Conservation (phyloP, 768 basidiomycete species). For the Boletales sp. region DNA sequence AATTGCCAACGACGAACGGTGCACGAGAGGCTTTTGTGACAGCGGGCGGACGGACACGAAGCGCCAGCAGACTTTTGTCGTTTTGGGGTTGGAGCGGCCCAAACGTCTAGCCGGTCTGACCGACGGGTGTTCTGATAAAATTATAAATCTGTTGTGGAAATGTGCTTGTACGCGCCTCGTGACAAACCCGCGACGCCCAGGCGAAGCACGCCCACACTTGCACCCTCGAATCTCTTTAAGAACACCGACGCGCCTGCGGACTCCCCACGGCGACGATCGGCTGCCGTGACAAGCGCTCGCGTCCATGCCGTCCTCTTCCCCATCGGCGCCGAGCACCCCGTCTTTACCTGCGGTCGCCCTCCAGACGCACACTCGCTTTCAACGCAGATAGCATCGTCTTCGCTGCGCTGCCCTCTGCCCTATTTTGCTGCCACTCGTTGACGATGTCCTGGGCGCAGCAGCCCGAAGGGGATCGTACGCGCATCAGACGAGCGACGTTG, state of each 20-base stretch:
- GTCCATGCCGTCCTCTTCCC: slow-evolving; percentile 5
- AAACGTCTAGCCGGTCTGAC: no score
- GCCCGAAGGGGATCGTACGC: slow-evolving; percentile 50
- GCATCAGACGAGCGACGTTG: slow-evolving; percentile 52
- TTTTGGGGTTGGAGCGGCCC: no score
- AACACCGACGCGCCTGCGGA: slow-evolving; percentile 22
- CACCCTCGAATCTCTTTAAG: slow-evolving; percentile 19
- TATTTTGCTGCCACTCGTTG: slow-evolving; percentile 71
- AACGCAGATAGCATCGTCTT: slow-evolving; percentile 57
- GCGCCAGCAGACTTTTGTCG: no score
- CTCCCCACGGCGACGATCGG: slow-evolving; percentile 11
- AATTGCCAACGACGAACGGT: no score
- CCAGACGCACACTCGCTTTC: slow-evolving; percentile 50
- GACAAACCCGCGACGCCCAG: slow-evolving; percentile 7
- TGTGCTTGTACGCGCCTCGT: no score
- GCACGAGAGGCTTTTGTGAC: no score
- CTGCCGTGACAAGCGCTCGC: slow-evolving; percentile 19
- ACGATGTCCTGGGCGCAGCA: slow-evolving; percentile 55
- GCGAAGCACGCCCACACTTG: slow-evolving; percentile 10
- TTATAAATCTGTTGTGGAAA: no score
- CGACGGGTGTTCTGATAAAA: no score
- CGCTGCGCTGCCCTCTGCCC: slow-evolving; percentile 53
- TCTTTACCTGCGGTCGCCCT: slow-evolving; percentile 46
- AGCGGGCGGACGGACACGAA: no score
- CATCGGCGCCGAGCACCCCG: slow-evolving; percentile 7